phyloP scores from a whole-genome alignment of 768 basidiomycete species.

The Suillus ampliporus region DNA sequence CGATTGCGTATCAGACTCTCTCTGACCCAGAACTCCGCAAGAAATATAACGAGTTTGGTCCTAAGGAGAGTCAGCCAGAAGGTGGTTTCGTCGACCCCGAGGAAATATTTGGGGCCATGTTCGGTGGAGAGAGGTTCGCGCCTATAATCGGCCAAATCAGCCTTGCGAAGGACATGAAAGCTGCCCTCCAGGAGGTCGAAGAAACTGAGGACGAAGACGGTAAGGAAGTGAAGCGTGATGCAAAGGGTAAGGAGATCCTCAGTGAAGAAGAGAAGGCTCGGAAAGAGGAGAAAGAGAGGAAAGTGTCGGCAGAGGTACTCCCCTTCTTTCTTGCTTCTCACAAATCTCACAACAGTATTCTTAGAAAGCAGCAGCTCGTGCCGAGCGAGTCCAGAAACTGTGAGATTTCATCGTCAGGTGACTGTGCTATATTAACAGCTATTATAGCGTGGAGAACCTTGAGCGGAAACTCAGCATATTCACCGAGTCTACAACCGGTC shows the following conservation, averaged over 20 bases:
- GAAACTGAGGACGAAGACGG: slow-evolving; percentile 60
- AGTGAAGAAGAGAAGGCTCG: slow-evolving; percentile 74
- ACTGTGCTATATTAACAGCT: slow-evolving; percentile 11
- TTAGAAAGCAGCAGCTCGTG: slow-evolving; percentile 82
- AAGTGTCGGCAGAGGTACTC: slow-evolving; percentile 69
- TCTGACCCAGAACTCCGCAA: slow-evolving; percentile 76
- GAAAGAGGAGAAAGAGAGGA: slow-evolving; percentile 74
- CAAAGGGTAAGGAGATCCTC: slow-evolving; percentile 58
- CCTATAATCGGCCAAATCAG: slow-evolving; percentile 91
- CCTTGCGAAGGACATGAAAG: slow-evolving; percentile 91
- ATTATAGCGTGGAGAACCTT: slow-evolving; percentile 63
- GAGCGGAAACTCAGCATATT: slow-evolving; percentile 86
- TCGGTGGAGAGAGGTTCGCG: slow-evolving; percentile 86
- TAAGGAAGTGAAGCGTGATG: slow-evolving; percentile 51
- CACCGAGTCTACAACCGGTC: slow-evolving; percentile 79
- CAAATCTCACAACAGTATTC: slow-evolving; percentile 17
- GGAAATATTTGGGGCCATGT: slow-evolving; percentile 81
- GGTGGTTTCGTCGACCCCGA: slow-evolving; percentile 91
- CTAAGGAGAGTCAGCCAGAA: slow-evolving; percentile 80
- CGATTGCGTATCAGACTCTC: slow-evolving; percentile 87
- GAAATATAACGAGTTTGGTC: slow-evolving; percentile 92
- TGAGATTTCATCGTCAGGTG: slow-evolving; percentile 9
- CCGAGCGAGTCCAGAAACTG: slow-evolving; percentile 76
- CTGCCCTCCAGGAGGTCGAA: slow-evolving; percentile 86
- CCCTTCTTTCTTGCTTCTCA: slow-evolving; percentile 12